Base-by-base conservation (phyloP, 805 yeast species). In the Kuraishia capsulata region DNA sequence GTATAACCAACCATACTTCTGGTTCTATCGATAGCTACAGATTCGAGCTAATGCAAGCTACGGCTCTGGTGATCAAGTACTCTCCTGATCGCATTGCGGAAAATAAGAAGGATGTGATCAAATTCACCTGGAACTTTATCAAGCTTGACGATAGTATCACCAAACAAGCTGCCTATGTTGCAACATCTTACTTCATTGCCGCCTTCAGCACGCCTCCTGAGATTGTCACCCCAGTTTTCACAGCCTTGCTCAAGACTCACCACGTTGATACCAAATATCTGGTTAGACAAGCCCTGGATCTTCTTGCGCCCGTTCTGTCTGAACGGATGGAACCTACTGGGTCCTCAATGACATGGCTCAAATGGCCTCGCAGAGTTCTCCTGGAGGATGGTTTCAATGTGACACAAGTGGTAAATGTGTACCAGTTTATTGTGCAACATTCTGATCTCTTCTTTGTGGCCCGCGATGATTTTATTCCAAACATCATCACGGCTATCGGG, bases 101-200 rank as follows among this genome's bases (percentile, higher is more conserved):
- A 13, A 69, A 73, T 46, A 69, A 84, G 32, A 90, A 87, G 52
- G 95, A 88, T 48, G 76, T 92, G 32, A 86, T 92, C 56, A 87
- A 86, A 56, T 92, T 88, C 61, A 83, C 88, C 48, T 92, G 99
- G 99, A 84, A 85, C 47, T 84, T 80, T 50, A 81, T 92, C 52
- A 86, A 86, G 48, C 63, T 89, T 24, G 97, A 89, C 44, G 99
- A 92, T 53, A 73, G 79, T 37, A 73, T 88, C 37, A 76, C 95
- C 20, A 92, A 92, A 53, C 95, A 89, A 49, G 85, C 92, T 3
- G 97, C 97, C 0, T 89, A 90, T 54, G 85, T 88, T 24, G 77
- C 89, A 0, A 88, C 94, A 2, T 74, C 95, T 0, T 77, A 78
- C 53, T 92, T 90, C 57, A 88, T 92, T 42, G 73, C 87, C 0